Evolutionary conservation across 257 asterid genomes (phyloP).

Genomic region (Solanum corneliomulleri): DNA sequence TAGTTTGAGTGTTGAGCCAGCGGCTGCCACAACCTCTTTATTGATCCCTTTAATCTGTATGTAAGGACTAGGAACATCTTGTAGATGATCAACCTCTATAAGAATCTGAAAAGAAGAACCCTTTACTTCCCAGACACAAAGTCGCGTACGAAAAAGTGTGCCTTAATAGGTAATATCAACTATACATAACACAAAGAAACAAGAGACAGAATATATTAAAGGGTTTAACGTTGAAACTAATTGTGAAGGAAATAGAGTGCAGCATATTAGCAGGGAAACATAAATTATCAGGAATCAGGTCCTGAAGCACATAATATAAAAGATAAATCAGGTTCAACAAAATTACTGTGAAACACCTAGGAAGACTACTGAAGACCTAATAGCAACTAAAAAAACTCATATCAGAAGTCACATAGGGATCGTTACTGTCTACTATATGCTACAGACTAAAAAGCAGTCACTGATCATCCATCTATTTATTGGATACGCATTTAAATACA

Average conservation of each 20-base stretch:
- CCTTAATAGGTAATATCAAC: neutral
- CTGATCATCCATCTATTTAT: neutral
- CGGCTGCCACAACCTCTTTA: conserved; percentile 75
- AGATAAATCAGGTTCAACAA: neutral
- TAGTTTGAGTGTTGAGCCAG: conserved; percentile 75
- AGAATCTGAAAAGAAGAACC: conserved; percentile 49
- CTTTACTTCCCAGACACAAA: neutral
- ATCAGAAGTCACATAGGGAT: neutral
- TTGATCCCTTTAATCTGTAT: conserved; percentile 85
- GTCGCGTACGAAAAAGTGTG: neutral
- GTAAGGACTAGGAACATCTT: conserved; percentile 82
- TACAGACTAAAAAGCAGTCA: neutral
- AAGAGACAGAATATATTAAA: neutral
- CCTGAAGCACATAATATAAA: neutral
- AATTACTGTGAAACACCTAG: neutral
- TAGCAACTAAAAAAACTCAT: neutral
- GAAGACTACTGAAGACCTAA: neutral
- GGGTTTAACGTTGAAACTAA: neutral
- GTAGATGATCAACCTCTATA: conserved; percentile 91
- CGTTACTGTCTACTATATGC: neutral
- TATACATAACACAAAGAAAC: neutral
- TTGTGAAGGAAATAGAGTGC: neutral
- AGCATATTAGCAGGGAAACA: neutral
- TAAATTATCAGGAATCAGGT: neutral
- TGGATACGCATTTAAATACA: neutral